Evolutionary conservation across 257 asterid genomes (phyloP).

Genomic region (Scutellaria baicalensis): DNA sequence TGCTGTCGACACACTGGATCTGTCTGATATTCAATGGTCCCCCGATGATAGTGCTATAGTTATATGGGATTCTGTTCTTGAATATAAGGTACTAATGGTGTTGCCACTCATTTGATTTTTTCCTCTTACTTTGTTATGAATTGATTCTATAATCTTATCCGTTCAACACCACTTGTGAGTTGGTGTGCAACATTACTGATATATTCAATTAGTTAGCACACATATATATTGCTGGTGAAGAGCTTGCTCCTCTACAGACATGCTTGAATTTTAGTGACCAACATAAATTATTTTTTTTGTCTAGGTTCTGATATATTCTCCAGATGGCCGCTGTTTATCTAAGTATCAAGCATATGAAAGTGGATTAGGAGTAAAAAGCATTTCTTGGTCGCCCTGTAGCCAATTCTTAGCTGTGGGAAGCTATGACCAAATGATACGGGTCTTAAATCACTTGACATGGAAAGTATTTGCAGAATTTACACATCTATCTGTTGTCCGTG

Average conservation of each 20-base stretch:
- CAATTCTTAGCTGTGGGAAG: slow-evolving; percentile 96
- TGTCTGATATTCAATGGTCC: slow-evolving; percentile 96
- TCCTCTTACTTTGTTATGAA: neutral
- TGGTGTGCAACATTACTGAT: neutral
- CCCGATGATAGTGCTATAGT: slow-evolving; percentile 97
- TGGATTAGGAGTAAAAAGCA: slow-evolving; percentile 93
- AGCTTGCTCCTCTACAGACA: neutral
- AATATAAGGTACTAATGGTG: slow-evolving; percentile 66
- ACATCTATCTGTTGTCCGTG: slow-evolving; percentile 73
- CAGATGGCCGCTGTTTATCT: slow-evolving; percentile 92
- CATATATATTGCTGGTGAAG: slow-evolving; percentile 1
- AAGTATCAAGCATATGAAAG: slow-evolving; percentile 98
- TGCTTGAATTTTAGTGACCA: neutral
- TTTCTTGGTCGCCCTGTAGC: slow-evolving; percentile 97
- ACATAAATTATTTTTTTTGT: slow-evolving; percentile 11
- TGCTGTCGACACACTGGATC: slow-evolving; percentile 92
- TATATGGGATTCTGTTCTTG: slow-evolving; percentile 94
- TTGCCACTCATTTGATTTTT: neutral
- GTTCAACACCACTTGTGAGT: neutral
- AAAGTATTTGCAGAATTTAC: slow-evolving; percentile 96
- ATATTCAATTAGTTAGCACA: neutral
- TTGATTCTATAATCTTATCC: neutral
- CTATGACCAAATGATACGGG: slow-evolving; percentile 96
- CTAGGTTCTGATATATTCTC: slow-evolving; percentile 89
- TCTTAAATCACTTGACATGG: slow-evolving; percentile 98